These are phyloP conservation scores for Cystobasidiaceae sp. DNA, from an alignment of 1,284 basidiomycete genomes.

Conservation along the genomic window DNA sequence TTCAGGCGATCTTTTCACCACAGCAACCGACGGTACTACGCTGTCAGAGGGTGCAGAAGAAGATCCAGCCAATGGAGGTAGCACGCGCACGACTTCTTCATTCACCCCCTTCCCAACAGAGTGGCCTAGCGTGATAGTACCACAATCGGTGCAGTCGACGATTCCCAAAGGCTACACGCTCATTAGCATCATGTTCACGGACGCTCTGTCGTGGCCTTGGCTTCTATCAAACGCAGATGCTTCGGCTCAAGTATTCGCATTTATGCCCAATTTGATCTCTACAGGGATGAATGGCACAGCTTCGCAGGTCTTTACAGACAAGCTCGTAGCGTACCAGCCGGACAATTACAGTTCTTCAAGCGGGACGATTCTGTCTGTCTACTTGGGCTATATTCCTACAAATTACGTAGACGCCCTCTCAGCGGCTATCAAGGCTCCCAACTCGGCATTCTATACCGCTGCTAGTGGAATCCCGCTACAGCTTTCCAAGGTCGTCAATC, in stretches of 20 bases:
- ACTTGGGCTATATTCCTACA: constrained; percentile 26
- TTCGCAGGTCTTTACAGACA: constrained; percentile 18
- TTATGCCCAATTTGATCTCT: constrained; percentile 30
- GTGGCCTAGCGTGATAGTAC: constrained; percentile 31
- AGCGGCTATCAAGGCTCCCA: constrained; percentile 29
- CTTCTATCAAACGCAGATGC: constrained; percentile 20
- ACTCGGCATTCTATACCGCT: constrained; percentile 25
- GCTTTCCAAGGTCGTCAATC: constrained; percentile 27
- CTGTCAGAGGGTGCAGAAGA: not conserved
- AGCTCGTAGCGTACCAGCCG: constrained; percentile 30
- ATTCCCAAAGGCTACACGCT: constrained; percentile 27
- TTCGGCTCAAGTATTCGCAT: constrained; percentile 30
- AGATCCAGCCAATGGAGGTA: not conserved
- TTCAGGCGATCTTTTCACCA: not conserved
- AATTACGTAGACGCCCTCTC: constrained; percentile 15
- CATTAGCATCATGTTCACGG: constrained; percentile 27
- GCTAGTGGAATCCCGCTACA: constrained; percentile 13
- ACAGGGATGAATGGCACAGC: constrained; percentile 13
- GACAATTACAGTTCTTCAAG: constrained; percentile 3
- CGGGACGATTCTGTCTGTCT: constrained; percentile 22
- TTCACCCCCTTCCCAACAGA: constrained; percentile 26
- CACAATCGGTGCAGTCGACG: not conserved
- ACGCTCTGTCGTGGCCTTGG: constrained; percentile 24
- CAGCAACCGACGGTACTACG: not conserved
- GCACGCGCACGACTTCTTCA: constrained; percentile 3